phyloP scores from a whole-genome alignment of 2,329 filamentous ascomycete species.

The Ceratocystiopsis minuta region DNA sequence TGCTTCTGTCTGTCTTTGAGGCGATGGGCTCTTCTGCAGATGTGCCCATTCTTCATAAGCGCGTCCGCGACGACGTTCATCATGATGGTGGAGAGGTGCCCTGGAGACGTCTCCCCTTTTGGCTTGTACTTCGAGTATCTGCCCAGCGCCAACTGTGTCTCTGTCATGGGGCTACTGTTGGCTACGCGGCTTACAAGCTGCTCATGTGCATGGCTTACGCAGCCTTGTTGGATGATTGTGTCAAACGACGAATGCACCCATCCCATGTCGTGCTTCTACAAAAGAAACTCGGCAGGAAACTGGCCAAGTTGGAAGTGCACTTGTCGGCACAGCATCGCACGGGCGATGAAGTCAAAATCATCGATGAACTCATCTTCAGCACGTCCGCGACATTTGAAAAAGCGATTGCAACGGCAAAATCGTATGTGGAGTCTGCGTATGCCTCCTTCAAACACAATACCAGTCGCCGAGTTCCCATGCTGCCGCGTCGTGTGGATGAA shows the following conservation, averaged over 20 bases:
- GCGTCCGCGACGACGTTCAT: conserved; percentile 44
- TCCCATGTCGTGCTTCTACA: conserved; percentile 19
- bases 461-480: conserved; percentile 20
- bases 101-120: conserved; percentile 45
- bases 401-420: conserved; percentile 10
- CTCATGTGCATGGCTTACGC: conserved; percentile 29
- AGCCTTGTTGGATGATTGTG: conserved; percentile 24
- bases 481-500: conserved; percentile 20
- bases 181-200: conserved; percentile 37
- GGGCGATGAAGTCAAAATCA: conserved; percentile 13
- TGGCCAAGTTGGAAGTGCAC: conserved; percentile 35
- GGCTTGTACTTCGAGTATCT: conserved; percentile 42
- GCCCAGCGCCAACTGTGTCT: conserved; percentile 32
- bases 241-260: conserved; percentile 9
- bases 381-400: neutral
- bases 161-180: conserved; percentile 20
- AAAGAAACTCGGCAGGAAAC: conserved; percentile 35
- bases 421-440: conserved; percentile 20
- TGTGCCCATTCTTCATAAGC: conserved; percentile 30
- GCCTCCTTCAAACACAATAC: conserved; percentile 19
- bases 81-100: conserved; percentile 28
- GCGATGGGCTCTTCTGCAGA: conserved; percentile 25
- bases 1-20: conserved; percentile 43
- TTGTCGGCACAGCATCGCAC: rapidly evolving
- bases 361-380: neutral